Base-by-base conservation (phyloP, 768 basidiomycete genomes). In the Tulasnella sp. region DNA sequence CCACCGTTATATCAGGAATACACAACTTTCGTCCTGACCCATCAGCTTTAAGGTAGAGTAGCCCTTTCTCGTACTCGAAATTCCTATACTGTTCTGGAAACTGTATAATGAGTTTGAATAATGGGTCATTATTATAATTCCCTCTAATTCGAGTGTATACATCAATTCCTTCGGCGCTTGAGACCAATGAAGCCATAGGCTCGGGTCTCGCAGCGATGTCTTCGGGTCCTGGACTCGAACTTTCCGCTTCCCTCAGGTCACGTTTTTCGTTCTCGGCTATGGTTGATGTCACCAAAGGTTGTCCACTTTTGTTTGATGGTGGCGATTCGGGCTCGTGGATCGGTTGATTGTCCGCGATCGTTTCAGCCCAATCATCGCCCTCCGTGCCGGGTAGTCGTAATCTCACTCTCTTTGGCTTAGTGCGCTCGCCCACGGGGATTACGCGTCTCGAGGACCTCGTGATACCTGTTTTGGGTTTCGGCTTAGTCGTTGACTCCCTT, bases 21-120 rank as follows among this genome's bases (percentile, higher is more conserved):
- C 78, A 74, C 3, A 79, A 27, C 19, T 76, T 38, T 31, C 40
- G 68, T 16, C 80, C 75, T 8, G 40, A 34, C n/a, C n/a, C 10
- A 19, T 52, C 21, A 3, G 38, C 19, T 21, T 75, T 73, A 9
- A 73, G 16, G 8, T 19, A 73, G 3, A 73, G 34, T 36, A 73
- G 34, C 36, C 71, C 40, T 2, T 24, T 7, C 2, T n/a, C 36
- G 36, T 73, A 36, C 82, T 0, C 36, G 72, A 81, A 83, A 24
- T 68, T 48, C 10, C 46, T 14, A 48, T 80, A 75, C 9, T 71
- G 46, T 5, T 3, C 9, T 2, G 80, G 80, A 1, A 52, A 31
- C 14, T 77, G 74, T 0, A 86, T 4, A 14, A 87, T 83, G 0
- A 76, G 27, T 1, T 72, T 82, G 40, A 86, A 86, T 79, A 85